A percentile compares a stretch with the other conserved stretches of the same genome.
Evolutionary conservation across 371 early-diverging fungal genomes (phyloP).

Genomic region (Circinella umbellata): DNA sequence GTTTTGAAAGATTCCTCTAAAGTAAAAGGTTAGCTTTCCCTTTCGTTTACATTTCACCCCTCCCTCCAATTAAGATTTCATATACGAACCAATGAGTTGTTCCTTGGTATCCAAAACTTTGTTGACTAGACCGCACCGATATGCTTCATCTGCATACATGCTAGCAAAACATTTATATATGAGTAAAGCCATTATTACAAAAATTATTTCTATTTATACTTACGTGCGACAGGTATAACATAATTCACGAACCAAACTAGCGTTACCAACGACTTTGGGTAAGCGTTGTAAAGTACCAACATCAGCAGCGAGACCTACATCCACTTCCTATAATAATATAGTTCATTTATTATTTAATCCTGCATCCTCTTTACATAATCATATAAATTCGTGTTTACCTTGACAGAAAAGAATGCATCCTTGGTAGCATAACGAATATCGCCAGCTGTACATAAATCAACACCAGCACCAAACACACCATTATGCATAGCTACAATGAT

Average conservation of each 20-base stretch:
- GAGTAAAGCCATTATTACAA: no score
- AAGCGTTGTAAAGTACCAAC: slow-evolving; percentile 92
- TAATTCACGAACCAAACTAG: slow-evolving; percentile 89
- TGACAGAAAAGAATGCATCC: slow-evolving; percentile 85
- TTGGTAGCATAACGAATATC: slow-evolving; percentile 88
- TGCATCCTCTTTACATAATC: background rate
- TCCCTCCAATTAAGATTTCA: background rate
- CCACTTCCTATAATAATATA: slow-evolving; percentile 69
- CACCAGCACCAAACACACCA: slow-evolving; percentile 89
- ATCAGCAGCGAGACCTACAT: slow-evolving; percentile 90
- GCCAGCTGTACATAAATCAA: slow-evolving; percentile 89
- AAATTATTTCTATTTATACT: slow-evolving; percentile 6
- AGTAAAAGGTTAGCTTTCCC: no score
- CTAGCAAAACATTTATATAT: slow-evolving; percentile 21
- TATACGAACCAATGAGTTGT: slow-evolving; percentile 48
- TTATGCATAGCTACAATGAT: slow-evolving; percentile 91
- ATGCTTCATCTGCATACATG: slow-evolving; percentile 80
- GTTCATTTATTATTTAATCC: background rate
- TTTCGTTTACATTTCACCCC: no score
- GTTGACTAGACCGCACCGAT: slow-evolving; percentile 81
- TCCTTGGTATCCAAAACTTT: slow-evolving; percentile 65
- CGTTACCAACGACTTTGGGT: slow-evolving; percentile 92
- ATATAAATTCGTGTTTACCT: slow-evolving; percentile 43
- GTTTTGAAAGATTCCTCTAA: slow-evolving; percentile 68
- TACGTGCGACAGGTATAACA: slow-evolving; percentile 84